Evolutionary conservation across 1,139 yeast genomes (phyloP).

Genomic region (Debaryomycetaceae sp.): DNA sequence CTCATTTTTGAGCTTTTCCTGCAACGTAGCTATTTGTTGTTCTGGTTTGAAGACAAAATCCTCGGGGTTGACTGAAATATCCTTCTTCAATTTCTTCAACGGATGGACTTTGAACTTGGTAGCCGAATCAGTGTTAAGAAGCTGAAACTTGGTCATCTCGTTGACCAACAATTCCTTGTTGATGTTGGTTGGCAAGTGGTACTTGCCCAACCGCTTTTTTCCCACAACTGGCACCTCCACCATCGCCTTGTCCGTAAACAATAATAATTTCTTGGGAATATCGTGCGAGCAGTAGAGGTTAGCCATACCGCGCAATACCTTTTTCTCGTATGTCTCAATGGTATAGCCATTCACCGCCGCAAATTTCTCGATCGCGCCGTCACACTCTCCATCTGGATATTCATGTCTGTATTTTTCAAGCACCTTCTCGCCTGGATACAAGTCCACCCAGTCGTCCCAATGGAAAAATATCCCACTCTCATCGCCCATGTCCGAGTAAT

Average conservation of each 20-base stretch:
- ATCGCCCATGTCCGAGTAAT: slow-evolving; percentile 9
- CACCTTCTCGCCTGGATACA: slow-evolving; percentile 21
- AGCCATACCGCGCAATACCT: slow-evolving; percentile 33
- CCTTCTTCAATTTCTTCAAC: slow-evolving; percentile 10
- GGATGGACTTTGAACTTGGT: slow-evolving; percentile 7
- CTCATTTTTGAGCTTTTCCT: slow-evolving; percentile 14
- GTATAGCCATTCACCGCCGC: slow-evolving; percentile 34
- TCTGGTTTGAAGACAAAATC: slow-evolving; percentile 35
- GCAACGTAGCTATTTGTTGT: slow-evolving; percentile 24
- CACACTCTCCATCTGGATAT: slow-evolving; percentile 25
- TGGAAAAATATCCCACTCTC: slow-evolving; percentile 29
- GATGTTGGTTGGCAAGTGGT: slow-evolving; percentile 4
- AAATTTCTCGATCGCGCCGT: slow-evolving; percentile 15
- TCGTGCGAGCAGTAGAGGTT: slow-evolving; percentile 32
- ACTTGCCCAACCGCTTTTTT: slow-evolving; percentile 21
- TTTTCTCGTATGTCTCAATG: slow-evolving; percentile 33
- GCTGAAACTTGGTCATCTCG: slow-evolving; percentile 10
- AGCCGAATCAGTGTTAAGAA: neutral
- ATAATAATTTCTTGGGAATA: slow-evolving; percentile 25
- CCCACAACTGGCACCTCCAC: slow-evolving; percentile 30
- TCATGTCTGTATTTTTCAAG: slow-evolving; percentile 16
- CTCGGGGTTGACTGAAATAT: slow-evolving; percentile 16
- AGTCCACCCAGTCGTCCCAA: slow-evolving; percentile 45
- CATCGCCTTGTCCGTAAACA: slow-evolving; percentile 23
- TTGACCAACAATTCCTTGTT: slow-evolving; percentile 9